Base-by-base conservation (phyloP, 2,329 filamentous ascomycete genomes). In the Fonsecaea monophora region DNA sequence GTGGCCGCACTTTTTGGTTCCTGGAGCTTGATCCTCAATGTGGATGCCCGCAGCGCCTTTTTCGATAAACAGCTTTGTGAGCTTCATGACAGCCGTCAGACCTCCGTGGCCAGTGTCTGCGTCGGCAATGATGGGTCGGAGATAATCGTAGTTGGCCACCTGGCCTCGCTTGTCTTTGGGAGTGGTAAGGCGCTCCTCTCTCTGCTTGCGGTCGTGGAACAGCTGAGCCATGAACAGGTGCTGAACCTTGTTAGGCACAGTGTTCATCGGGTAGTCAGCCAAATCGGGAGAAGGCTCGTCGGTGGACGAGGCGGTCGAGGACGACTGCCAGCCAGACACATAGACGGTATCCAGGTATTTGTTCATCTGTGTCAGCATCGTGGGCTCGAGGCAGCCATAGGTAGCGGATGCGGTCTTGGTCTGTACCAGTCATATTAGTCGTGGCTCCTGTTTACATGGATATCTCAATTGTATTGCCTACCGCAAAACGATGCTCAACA, bases 141-240 rank as follows among this genome's bases (percentile, higher is more conserved):
- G 89, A 82, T 95, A 99, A 82, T 99, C 95, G 75, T 93, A 84
- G 79, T 96, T 95, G 68, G 90, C 83, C 59, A 95, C 82, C 69
- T 88, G 89, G 73, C 82, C 81, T 64, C 95, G 92, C 76, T 93
- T 85, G 30, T 85, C 83, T 77, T 90, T 90, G 34, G 93, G 87
- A 7, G 86, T 89, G 71, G 87, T 90, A 60, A 98, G 82, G 67
- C 95, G 92, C 81, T 98, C 95, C 80, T 98, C 93, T 72, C 95
- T 90, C 82, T 99, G 95, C 83, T 99, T 99, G 77, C 95, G 92
- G 86, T 99, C 95, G 83, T 99, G 95, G 90, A 99, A 99, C 65
- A 98, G 89, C 82, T 99, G 95, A 13, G 95, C 94, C 88, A 96
- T 94, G 88, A 96, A 99, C 60, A 99, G 88, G 78, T 99, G 95